A percentile compares a stretch with the other conserved stretches of the same genome.
Evolutionary conservation across 352 stramenopile species (phyloP).

Genomic region (Halophytophthora polymorphica): DNA sequence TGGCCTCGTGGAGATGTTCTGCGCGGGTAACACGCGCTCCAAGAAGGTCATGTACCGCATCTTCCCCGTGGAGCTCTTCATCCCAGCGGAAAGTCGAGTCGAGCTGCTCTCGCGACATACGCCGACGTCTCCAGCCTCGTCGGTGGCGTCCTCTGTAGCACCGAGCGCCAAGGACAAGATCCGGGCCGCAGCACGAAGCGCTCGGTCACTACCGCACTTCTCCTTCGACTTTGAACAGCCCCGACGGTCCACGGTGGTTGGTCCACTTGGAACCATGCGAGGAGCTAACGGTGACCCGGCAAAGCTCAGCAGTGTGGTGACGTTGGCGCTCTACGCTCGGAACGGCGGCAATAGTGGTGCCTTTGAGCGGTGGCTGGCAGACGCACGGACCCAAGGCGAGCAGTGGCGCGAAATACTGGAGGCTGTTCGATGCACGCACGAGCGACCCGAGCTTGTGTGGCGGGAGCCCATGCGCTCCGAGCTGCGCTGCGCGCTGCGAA

Average conservation of each 20-base stretch:
- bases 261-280: conserved; percentile 10
- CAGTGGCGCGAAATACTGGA: conserved; percentile 73
- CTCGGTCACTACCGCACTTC: conserved; percentile 56
- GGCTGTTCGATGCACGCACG: conserved; percentile 48
- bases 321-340: conserved; percentile 30
- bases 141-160: too few relatives aligned
- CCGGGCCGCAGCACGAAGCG: conserved; percentile 24
- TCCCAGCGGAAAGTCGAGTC: conserved; percentile 45
- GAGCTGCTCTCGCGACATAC: conserved; percentile 65
- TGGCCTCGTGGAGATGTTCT: conserved; percentile 81
- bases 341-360: conserved; percentile 35
- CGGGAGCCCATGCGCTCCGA: conserved; percentile 59
- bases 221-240: conserved; percentile 60
- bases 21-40: conserved; percentile 69
- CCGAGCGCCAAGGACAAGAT: conserved; percentile 10
- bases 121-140: conserved; percentile 30
- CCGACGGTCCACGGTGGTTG: conserved; percentile 21
- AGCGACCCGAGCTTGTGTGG: conserved; percentile 75
- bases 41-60: conserved; percentile 80
- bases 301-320: conserved; percentile 42
- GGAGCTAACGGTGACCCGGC: conserved; percentile 34
- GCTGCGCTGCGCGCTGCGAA: conserved; percentile 44
- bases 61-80: conserved; percentile 79
- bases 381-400: conserved; percentile 68
- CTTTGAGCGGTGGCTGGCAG: conserved; percentile 62